These are phyloP conservation scores for Solanum hybrid DNA, from an alignment of 305 asterid genomes.

Conservation along the genomic window DNA sequence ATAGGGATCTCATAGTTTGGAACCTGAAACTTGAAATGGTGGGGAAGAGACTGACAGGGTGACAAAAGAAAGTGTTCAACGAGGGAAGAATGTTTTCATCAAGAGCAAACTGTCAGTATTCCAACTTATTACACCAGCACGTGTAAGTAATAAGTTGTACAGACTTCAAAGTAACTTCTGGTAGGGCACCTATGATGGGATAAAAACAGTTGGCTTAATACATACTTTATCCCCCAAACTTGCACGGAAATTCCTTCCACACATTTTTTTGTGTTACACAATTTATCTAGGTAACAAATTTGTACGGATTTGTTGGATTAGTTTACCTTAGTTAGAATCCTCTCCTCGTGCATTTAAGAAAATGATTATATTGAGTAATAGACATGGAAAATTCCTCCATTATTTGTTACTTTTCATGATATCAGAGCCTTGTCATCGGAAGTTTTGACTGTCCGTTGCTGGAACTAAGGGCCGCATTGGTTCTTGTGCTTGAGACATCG, in stretches of 20 bases:
- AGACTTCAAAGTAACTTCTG: background rate
- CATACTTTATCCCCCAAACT: background rate
- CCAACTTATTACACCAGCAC: background rate
- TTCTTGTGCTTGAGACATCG: background rate
- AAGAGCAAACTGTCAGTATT: background rate
- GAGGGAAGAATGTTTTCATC: background rate
- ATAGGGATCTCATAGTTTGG: background rate
- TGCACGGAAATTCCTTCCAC: background rate
- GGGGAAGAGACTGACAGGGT: background rate
- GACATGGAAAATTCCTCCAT: background rate
- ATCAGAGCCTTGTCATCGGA: background rate
- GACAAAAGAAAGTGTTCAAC: background rate
- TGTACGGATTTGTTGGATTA: background rate
- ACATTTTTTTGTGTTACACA: background rate
- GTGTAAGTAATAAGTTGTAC: background rate
- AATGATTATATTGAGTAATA: background rate
- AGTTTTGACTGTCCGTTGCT: background rate
- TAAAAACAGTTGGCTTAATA: background rate
- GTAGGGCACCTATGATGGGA: background rate
- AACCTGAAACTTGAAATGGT: background rate
- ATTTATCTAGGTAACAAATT: background rate
- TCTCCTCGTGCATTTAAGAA: background rate
- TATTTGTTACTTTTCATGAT: background rate
- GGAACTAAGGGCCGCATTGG: background rate
- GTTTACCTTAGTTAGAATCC: background rate